phyloP scores from a whole-genome alignment of 441 rosid species.

The Omphalea diandra region DNA sequence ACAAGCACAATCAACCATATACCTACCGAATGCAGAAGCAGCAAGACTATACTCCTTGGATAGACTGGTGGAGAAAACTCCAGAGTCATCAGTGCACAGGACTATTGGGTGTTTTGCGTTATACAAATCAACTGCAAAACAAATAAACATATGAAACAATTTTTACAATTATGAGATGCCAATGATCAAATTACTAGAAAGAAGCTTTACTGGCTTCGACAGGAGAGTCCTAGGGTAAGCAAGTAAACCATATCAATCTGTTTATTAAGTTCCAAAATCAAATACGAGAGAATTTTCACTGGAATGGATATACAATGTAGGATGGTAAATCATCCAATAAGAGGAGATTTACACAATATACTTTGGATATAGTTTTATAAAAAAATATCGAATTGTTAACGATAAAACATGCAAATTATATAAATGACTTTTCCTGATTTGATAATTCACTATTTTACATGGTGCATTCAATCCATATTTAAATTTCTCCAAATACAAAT shows the following conservation, averaged over 20 bases:
- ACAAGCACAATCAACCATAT: constrained; percentile 4
- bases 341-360: too few species aligned
- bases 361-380: too few species aligned
- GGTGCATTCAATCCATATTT: too few species aligned
- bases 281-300: too few species aligned
- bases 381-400: too few species aligned
- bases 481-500: too few species aligned
- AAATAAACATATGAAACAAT: constrained; percentile 26
- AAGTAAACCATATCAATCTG: background rate
- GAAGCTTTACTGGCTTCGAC: background rate
- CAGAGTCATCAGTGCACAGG: constrained; percentile 87
- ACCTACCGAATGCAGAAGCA: constrained; percentile 69
- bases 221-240: background rate
- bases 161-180: constrained; percentile 27
- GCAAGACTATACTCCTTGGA: constrained; percentile 72
- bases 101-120: constrained; percentile 66
- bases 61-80: constrained; percentile 85
- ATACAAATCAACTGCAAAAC: constrained; percentile 66
- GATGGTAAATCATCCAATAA: too few species aligned
- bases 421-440: too few species aligned
- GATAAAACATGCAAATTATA: too few species aligned
- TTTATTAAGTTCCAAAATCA: background rate
- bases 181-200: background rate
- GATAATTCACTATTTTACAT: too few species aligned
- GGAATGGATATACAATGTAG: too few species aligned